Evolutionary conservation across 768 basidiomycete genomes (phyloP), one percentile per base, ranked within the genome.

Genomic region (Megacollybia marginata): DNA sequence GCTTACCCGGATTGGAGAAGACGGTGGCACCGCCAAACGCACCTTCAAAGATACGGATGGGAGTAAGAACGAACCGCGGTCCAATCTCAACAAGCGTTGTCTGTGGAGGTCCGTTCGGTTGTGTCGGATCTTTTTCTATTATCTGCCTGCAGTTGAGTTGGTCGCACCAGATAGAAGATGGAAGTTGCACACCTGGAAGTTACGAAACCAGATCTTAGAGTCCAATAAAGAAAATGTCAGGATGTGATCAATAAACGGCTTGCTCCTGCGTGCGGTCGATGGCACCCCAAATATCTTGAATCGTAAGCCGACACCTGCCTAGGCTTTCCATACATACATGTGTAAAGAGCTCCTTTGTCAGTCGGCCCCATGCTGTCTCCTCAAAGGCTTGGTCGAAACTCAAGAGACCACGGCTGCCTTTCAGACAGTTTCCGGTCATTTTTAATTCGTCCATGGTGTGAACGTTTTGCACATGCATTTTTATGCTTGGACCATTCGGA

Each of bases 401-500:
- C 55, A 98, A 69, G 48, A 98, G 70, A 5, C 94, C 95, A 48
- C 96, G 73, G 60, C 89, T 90, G 15, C 96, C 96, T 68, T 95
- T 96, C 56, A 99, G 68, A 66, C 96, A 99, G 65, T 99, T 98
- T 32, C 96, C 96, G 7, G 93, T 95, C 94, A 99, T 89, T 72
- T 98, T 98, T 55, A 99, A 75, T 67, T 99, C 96, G 69, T 98
- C 96, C 96, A 98, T 98, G 40, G 96, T 99, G 66, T 99, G 96
- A 48, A 95, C 77, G 62, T 98, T 99, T 69, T 96, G 94, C 13
- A 97, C 95, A 62, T 98, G 96, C 74, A 97, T 78, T 66, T 97
- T 97, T 62, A 94, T 82, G 61, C 89, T 94, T 12, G 96, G 96
- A 9, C 96, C 96, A 60, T 99, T 99, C 18, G 96, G 96, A 33